Evolutionary conservation across 495 filamentous ascomycete species (phyloP), one percentile per base, ranked within the genome.

Genomic region (Aspergillus ellipticus): DNA sequence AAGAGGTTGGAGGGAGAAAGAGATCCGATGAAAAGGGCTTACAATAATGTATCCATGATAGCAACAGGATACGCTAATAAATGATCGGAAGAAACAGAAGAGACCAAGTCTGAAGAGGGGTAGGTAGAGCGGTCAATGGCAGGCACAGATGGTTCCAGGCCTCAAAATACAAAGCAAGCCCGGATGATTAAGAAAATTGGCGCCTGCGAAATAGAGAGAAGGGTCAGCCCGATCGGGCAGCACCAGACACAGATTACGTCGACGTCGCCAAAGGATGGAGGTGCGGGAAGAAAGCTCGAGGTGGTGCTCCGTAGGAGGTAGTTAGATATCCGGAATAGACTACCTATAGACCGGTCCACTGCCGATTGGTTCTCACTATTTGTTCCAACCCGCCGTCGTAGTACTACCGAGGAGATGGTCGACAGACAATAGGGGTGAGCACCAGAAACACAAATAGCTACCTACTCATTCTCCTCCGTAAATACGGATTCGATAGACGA

Each of bases 41-140:
- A 92, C 89, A 91, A 76, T 67, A 92, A 73, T 16, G 88, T 93
- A 68, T 93, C 88, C 89, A 93, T 92, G 46, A 46, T 63, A 66
- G 31, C 29, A 35, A 39, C 42, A 22, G 33, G 41, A 26, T 1
- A 47, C 17, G 7, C 13, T 5, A 20, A 13, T n/a, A n/a, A n/a
- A 39, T 39, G 11, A n/a, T 10, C 21, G 13, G 43, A 10, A 15
- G 20, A 24, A 13, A 17, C 1, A 20, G 20, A 17, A n/a, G 7
- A 24, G 6, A 15, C 20, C 19, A 24, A 10, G 7, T 7, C 7
- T 20, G 43, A 47, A 6, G 43, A 45, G 28, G 9, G 22, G 31
- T 31, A 53, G 37, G 35, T 37, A 54, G 24, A 54, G 4, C 7
- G 46, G 33, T 43, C 20, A 20, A 42, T 8, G 16, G 26, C 21